Evolutionary conservation across 2,329 filamentous ascomycete genomes (phyloP).

Genomic region (Alternaria arbusti): DNA sequence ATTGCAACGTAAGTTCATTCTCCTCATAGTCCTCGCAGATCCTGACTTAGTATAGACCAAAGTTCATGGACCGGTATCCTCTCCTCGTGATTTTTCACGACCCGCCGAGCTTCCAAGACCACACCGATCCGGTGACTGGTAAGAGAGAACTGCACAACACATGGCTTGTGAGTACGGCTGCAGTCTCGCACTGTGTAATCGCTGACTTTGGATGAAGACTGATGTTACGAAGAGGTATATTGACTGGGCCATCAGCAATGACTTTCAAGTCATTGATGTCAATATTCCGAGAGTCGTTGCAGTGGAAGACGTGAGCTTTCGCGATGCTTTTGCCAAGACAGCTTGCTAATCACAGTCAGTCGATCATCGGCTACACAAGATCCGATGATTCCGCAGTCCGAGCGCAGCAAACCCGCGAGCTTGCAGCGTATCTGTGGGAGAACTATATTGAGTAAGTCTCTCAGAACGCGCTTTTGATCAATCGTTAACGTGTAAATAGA

Average conservation of each 20-base stretch:
- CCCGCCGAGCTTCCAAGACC: slow-evolving; percentile 61
- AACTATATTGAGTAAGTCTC: slow-evolving; percentile 80
- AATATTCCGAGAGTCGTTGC: slow-evolving; percentile 84
- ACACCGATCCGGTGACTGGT: slow-evolving; percentile 63
- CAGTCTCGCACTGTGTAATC: slow-evolving; percentile 38
- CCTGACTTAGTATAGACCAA: slow-evolving; percentile 56
- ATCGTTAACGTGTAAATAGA: slow-evolving; percentile 26
- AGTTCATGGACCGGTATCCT: slow-evolving; percentile 69
- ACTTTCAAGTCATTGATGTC: slow-evolving; percentile 86
- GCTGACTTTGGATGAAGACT: slow-evolving; percentile 66
- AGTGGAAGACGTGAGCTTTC: slow-evolving; percentile 61
- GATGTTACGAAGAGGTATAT: slow-evolving; percentile 83
- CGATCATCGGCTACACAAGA: slow-evolving; percentile 43
- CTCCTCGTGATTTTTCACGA: slow-evolving; percentile 90
- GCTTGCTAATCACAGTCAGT: slow-evolving; percentile 16
- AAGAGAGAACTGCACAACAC: slow-evolving; percentile 82
- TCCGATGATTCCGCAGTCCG: slow-evolving; percentile 56
- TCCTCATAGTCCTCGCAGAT: background rate
- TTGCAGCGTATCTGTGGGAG: slow-evolving; percentile 91
- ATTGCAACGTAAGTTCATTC: slow-evolving; percentile 68
- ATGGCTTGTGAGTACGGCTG: slow-evolving; percentile 74
- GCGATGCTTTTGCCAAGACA: background rate
- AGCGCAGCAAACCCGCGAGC: slow-evolving; percentile 64
- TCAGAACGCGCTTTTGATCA: background rate
- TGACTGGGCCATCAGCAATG: slow-evolving; percentile 78